phyloP scores from a whole-genome alignment of 2,329 filamentous ascomycete species.

The Rhinocladiella similis region DNA sequence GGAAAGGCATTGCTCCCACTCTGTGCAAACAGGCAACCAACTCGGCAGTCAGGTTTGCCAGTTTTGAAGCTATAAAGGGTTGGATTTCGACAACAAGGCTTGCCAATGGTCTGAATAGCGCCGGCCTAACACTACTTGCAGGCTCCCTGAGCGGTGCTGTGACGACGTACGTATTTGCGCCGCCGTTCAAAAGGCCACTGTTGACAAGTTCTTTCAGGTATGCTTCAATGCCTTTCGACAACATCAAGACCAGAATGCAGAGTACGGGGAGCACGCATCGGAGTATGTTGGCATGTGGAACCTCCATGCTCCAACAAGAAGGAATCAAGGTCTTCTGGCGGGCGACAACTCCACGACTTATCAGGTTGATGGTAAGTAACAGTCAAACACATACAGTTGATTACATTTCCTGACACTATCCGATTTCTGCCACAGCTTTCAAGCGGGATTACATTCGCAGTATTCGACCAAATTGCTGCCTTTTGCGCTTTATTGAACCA shows the following conservation, averaged over 20 bases:
- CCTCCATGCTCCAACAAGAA: constrained; percentile 2
- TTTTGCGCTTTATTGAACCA: neutral
- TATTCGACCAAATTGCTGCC: neutral
- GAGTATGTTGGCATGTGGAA: neutral
- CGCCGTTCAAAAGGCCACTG: too few species aligned
- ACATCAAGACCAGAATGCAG: constrained; percentile 9
- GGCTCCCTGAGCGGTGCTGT: neutral
- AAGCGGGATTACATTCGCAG: constrained; percentile 2
- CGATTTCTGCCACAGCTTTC: neutral
- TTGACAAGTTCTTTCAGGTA: neutral
- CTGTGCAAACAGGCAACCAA: constrained; percentile 4
- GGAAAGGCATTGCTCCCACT: neutral
- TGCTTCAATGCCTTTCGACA: constrained; percentile 9
- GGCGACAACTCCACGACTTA: neutral
- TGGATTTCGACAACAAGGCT: neutral
- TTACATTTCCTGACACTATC: neutral
- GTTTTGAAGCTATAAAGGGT: neutral
- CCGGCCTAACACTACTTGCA: neutral
- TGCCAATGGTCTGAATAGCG: neutral
- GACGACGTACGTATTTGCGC: neutral
- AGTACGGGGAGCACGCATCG: neutral
- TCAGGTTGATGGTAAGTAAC: neutral
- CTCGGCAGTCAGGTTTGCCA: neutral
- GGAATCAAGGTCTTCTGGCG: neutral
- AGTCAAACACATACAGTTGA: neutral